Evolutionary conservation across 257 asterid species (phyloP), one percentile per base, ranked within the genome.

Genomic region (Plantago elongata): DNA sequence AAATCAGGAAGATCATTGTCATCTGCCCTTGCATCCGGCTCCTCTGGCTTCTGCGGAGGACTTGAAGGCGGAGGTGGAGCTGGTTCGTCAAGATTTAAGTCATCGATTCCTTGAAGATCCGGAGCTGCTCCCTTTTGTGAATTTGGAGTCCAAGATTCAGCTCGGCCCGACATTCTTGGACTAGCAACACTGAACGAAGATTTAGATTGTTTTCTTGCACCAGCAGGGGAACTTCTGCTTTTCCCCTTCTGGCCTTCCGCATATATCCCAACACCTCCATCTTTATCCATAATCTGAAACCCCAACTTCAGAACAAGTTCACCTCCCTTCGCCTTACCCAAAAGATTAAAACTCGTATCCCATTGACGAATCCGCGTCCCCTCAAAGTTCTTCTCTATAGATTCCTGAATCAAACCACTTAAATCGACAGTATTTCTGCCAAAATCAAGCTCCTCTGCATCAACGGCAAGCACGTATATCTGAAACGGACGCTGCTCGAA

Each of bases 261-360:
- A 11, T 85, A 91, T n/a, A 91, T 84, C 62, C 94, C 95, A 27
- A 77, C 51, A 1, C 94, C 97, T 13, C 96, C 99, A 72, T 92
- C 99, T 45, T 92, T 92, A 78, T 92, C 99, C 99, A 92, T 92
- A 7, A 92, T 89, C 75, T 92, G 99, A 67, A 92, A 92, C 12
- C 99, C 96, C 37, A 92, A 64, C 65, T 89, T 92, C 65, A 92
- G 68, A 15, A 86, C 82, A 37, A 89, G 88, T 66, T 89, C 90
- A 10, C 99, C 99, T 0, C 97, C 99, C 63, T 79, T 84, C 7
- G 99, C 99, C 61, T 92, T 92, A 5, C 97, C 97, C 0, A 77
- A 62, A 8, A 92, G 83, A 46, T 63, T 60, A 45, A 83, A 87
- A 45, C 69, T 71, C 2, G 69, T 75, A 51, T 92, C 95, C 99